These are phyloP conservation scores for Chalciporus pseudorubinellus DNA, from an alignment of 768 basidiomycete genomes.

Conservation along the genomic window DNA sequence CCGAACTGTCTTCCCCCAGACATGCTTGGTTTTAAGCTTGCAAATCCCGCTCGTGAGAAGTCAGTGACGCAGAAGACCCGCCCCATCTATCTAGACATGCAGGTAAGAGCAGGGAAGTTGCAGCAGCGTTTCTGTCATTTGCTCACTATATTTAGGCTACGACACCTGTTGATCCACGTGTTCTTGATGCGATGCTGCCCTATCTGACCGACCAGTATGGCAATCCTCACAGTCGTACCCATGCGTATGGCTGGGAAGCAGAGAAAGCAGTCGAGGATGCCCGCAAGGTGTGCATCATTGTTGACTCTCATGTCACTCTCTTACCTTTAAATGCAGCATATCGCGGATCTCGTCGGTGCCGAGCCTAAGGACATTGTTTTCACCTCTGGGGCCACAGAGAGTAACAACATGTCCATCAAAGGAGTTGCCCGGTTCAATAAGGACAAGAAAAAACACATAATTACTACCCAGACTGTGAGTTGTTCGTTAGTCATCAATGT, in stretches of 20 bases:
- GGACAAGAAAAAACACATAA: constrained; percentile 89
- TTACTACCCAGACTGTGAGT: constrained; percentile 90
- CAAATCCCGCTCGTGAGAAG: constrained; percentile 57
- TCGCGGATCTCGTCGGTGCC: constrained; percentile 92
- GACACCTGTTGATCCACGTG: constrained; percentile 95
- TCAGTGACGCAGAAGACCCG: constrained; percentile 59
- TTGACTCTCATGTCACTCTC: background rate
- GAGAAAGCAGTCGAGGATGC: constrained; percentile 93
- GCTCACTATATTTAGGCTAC: constrained; percentile 64
- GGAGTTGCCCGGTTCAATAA: constrained; percentile 95
- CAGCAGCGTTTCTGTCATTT: background rate
- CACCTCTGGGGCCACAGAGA: constrained; percentile 97
- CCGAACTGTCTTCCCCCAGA: constrained; percentile 44
- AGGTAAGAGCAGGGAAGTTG: constrained; percentile 48
- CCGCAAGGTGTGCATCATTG: constrained; percentile 56
- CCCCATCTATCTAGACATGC: constrained; percentile 98
- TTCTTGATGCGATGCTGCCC: constrained; percentile 95
- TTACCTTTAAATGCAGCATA: constrained; percentile 49
- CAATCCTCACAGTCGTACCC: constrained; percentile 97
- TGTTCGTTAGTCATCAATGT: background rate
- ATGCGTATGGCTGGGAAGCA: constrained; percentile 99
- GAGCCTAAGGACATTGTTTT: constrained; percentile 95
- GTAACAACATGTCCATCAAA: constrained; percentile 97
- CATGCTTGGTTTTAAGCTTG: constrained; percentile 87
- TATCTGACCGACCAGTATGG: constrained; percentile 94